A percentile compares a stretch with the other conserved stretches of the same genome.
phyloP scores from a whole-genome alignment of 306 rosid species.

The Dryas alaskensis region DNA sequence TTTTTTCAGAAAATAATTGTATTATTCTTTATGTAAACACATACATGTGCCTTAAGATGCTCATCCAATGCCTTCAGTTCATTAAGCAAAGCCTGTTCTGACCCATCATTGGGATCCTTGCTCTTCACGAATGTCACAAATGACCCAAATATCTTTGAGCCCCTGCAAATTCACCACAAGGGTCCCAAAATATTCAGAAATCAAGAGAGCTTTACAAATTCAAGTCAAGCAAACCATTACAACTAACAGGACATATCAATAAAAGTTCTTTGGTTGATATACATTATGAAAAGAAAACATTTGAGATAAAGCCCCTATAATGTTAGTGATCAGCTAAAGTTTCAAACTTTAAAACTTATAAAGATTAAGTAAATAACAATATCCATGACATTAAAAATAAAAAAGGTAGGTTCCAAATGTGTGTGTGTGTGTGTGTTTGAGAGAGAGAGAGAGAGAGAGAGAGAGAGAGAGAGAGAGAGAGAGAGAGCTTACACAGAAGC shows the following conservation, averaged over 20 bases:
- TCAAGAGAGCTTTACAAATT: neutral
- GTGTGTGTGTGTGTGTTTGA: neutral
- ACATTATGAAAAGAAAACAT: neutral
- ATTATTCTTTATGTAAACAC: constrained; percentile 17
- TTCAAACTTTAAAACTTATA: neutral
- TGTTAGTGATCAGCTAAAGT: neutral
- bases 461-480: too few relatives aligned
- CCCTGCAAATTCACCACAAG: constrained; percentile 42
- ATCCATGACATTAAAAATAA: neutral
- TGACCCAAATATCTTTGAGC: constrained; percentile 67
- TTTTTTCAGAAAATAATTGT: neutral
- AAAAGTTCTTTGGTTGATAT: neutral
- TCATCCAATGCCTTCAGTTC: constrained; percentile 75
- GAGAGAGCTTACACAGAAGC: constrained; percentile 59
- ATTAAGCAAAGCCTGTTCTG: constrained; percentile 69
- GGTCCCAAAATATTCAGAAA: constrained; percentile 2
- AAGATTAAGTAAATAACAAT: neutral
- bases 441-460: too few relatives aligned
- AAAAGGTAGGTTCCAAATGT: neutral
- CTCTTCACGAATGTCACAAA: constrained; percentile 72
- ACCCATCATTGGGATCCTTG: constrained; percentile 79
- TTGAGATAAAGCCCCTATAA: neutral
- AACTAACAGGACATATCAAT: neutral
- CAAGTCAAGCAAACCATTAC: constrained; percentile 2
- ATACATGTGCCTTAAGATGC: constrained; percentile 81